phyloP scores from a whole-genome alignment of 768 basidiomycete genomes.

The Favolaschia claudopus region DNA sequence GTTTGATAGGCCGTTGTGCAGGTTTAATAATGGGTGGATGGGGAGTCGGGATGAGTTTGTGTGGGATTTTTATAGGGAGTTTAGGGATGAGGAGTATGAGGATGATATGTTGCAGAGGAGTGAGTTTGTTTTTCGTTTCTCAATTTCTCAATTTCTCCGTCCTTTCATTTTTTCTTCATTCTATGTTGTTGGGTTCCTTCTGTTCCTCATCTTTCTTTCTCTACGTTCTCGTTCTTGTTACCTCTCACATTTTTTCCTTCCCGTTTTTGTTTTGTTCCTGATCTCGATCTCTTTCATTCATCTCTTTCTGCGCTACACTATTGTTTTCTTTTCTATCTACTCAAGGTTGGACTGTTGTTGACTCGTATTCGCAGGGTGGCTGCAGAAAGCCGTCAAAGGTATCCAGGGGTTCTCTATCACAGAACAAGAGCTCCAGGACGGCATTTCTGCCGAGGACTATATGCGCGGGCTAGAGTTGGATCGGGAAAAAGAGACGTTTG shows the following conservation, averaged over 20 bases:
- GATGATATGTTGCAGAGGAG: constrained; percentile 25
- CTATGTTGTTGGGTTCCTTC: too few species aligned
- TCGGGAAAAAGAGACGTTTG: constrained; percentile 22
- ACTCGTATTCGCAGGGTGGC: constrained; percentile 16
- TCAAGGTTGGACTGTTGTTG: too few species aligned
- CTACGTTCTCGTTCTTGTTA: too few species aligned
- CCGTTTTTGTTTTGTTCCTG: neutral
- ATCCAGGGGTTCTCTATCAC: constrained; percentile 26
- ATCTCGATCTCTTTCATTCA: too few species aligned
- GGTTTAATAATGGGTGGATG: constrained; percentile 28
- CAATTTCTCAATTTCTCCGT: neutral
- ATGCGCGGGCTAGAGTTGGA: constrained; percentile 18
- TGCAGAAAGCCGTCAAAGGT: constrained; percentile 26
- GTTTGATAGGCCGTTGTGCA: constrained; percentile 22
- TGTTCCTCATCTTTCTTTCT: too few species aligned
- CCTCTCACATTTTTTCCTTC: neutral
- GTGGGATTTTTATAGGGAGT: constrained; percentile 27
- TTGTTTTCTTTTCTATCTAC: too few species aligned
- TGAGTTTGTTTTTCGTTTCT: constrained; percentile 1
- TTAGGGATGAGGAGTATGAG: constrained; percentile 28
- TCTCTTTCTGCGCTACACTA: too few species aligned
- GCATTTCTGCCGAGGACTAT: constrained; percentile 22
- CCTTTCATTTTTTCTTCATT: neutral
- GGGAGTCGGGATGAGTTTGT: constrained; percentile 27
- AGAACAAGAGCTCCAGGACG: constrained; percentile 21